These are phyloP conservation scores for Phaseolus coccineus DNA, from an alignment of 331 rosid genomes.

Conservation along the genomic window DNA sequence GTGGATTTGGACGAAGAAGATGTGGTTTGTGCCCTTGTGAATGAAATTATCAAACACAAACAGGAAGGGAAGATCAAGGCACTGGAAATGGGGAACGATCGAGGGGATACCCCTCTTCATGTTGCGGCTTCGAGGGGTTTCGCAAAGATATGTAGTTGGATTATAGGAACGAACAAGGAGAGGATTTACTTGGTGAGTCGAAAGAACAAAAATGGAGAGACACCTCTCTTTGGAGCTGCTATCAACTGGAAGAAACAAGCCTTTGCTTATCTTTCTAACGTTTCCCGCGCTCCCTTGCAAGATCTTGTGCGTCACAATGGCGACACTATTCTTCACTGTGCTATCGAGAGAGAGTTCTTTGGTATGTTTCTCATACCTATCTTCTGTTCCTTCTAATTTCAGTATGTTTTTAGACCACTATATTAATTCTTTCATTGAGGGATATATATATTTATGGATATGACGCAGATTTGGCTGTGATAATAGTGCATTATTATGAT, in stretches of 20 bases:
- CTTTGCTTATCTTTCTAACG: slow-evolving; percentile 32
- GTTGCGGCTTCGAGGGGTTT: slow-evolving; percentile 60
- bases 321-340: slow-evolving; percentile 49
- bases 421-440: too few relatives aligned
- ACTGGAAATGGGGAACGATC: slow-evolving; percentile 32
- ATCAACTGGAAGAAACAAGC: slow-evolving; percentile 36
- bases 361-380: slow-evolving; percentile 41
- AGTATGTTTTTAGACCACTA: too few relatives aligned
- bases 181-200: slow-evolving; percentile 22
- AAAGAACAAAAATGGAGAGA: slow-evolving; percentile 46
- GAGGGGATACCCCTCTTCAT: slow-evolving; percentile 63
- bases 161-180: background rate
- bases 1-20: slow-evolving; percentile 31
- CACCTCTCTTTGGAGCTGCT: slow-evolving; percentile 52
- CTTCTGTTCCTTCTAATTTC: too few relatives aligned
- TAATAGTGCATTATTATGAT: slow-evolving; percentile 36
- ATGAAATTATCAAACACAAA: background rate
- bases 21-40: background rate
- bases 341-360: slow-evolving; percentile 41
- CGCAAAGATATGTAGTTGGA: slow-evolving; percentile 45
- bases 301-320: slow-evolving; percentile 40
- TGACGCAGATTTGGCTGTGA: slow-evolving; percentile 48
- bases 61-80: background rate
- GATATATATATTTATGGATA: too few relatives aligned
- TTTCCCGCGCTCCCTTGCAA: background rate